Base-by-base conservation (phyloP, 768 basidiomycete species). In the Atractiella rhizophila region DNA sequence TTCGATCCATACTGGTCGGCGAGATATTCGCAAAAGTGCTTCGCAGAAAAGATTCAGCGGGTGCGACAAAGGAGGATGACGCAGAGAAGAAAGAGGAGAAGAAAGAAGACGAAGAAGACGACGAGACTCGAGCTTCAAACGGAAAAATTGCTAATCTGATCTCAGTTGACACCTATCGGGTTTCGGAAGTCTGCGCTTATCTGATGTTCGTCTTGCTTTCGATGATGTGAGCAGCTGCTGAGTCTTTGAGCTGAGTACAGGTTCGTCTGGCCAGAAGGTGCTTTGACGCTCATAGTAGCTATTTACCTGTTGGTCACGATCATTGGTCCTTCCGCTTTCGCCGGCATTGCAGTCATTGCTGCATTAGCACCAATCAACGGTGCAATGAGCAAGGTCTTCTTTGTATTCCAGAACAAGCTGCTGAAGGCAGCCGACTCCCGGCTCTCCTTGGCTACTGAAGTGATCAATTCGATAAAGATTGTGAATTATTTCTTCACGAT, bases 1-100 rank as follows among this genome's bases (percentile, higher is more conserved):
- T 55, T 23, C 51, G 61, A 28, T 49, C 58, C 1, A 56, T 64
- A 45, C 57, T 64, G 48, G 51, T 61, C 41, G 44, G 57, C 13
- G 62, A 64, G 33, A 54, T 60, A 6, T 61, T 60, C 46, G 53
- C 59, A 28, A 62, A 62, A 45, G 59, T 61, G 0, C 53, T 63
- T 0, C 54, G 60, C 18, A 46, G 62, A 16, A 54, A 57, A 24
- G 61, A 63, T 44, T 47, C 56, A 23, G 54, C 60, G 23, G 57
- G n/a, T 45, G 47, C 32, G 29, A 34, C 20, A 13, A 33, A 35
- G 26, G 30, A 28, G 18, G 35, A 47, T 2, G 44, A 40, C 27
- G 35, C 16, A 8, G 32, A 20, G 0, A 8, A 7, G 21, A 21
- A 33, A 13, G 31, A 45, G 28, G 33, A 46, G 16, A 28, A 37